These are phyloP conservation scores for Hortaea sp. DNA, from an alignment of 2,329 filamentous ascomycete genomes.

Conservation along the genomic window DNA sequence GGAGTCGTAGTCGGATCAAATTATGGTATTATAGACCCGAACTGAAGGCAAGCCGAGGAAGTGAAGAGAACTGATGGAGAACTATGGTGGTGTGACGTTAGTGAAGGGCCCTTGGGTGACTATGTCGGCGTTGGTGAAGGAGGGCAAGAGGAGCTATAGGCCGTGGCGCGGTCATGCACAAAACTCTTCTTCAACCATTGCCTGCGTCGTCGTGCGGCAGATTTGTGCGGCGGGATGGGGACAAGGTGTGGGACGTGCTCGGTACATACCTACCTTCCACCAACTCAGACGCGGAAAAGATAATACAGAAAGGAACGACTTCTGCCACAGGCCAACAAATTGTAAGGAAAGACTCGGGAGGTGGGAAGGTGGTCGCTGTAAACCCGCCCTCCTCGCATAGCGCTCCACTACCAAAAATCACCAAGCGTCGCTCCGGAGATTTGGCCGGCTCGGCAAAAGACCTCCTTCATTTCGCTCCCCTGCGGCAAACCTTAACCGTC, in stretches of 20 bases:
- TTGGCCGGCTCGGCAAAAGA: not conserved
- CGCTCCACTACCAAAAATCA: not conserved
- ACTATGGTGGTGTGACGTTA: no score
- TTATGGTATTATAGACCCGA: slow-evolving; percentile 14
- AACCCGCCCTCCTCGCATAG: not conserved
- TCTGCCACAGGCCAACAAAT: not conserved
- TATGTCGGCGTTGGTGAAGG: no score
- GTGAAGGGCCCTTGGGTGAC: no score
- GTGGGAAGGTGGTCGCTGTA: not conserved
- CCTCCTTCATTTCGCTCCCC: no score
- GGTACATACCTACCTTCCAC: slow-evolving; percentile 3
- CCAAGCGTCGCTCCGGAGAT: not conserved
- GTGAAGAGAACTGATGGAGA: no score
- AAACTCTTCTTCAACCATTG: no score
- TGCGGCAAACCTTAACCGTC: no score
- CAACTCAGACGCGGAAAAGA: not conserved
- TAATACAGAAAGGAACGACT: slow-evolving; percentile 4
- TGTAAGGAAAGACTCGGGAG: slow-evolving; percentile 6
- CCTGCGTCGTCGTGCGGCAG: no score
- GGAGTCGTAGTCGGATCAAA: slow-evolving; percentile 7
- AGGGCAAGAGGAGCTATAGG: no score
- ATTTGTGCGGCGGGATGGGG: not conserved
- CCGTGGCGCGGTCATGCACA: no score
- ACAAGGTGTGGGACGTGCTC: not conserved
- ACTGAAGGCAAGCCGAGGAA: slow-evolving; percentile 1